These are phyloP conservation scores for Oldenlandia corymbosa DNA, from an alignment of 257 asterid species.

Conservation along the genomic window DNA sequence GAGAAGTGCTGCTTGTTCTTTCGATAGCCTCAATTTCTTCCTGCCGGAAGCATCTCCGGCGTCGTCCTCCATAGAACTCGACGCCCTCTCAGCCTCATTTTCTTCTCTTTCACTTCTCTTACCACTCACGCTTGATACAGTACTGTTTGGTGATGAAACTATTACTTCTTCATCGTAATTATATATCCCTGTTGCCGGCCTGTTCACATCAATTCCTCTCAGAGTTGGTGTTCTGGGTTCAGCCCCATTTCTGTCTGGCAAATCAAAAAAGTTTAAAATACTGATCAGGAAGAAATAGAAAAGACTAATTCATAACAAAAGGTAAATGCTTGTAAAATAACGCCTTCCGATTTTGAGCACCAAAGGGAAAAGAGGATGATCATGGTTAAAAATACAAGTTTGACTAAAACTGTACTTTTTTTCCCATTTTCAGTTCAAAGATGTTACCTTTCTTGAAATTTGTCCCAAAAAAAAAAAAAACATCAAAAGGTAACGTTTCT, in stretches of 20 bases:
- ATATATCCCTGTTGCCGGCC: conserved; percentile 39
- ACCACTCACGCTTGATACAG: conserved; percentile 87
- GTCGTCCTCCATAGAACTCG: conserved; percentile 74
- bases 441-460: not conserved
- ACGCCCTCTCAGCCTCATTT: conserved; percentile 64
- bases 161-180: conserved; percentile 50
- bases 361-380: too few relatives aligned
- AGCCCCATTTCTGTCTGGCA: conserved; percentile 41
- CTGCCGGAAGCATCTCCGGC: conserved; percentile 70
- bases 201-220: conserved; percentile 73
- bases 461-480: not conserved
- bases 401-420: not conserved
- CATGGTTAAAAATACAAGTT: too few relatives aligned
- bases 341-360: too few relatives aligned
- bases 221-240: conserved; percentile 34
- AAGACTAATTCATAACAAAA: not conserved
- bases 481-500: not conserved
- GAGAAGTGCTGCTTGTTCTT: conserved; percentile 86
- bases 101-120: conserved; percentile 86
- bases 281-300: not conserved
- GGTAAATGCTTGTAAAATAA: too few relatives aligned
- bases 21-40: conserved; percentile 90
- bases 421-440: conserved; percentile 1
- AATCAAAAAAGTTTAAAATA: not conserved
- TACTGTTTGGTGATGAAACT: conserved; percentile 88